These are phyloP conservation scores for Penicillium olsonii DNA, from an alignment of 2,329 filamentous ascomycete species.

Conservation along the genomic window DNA sequence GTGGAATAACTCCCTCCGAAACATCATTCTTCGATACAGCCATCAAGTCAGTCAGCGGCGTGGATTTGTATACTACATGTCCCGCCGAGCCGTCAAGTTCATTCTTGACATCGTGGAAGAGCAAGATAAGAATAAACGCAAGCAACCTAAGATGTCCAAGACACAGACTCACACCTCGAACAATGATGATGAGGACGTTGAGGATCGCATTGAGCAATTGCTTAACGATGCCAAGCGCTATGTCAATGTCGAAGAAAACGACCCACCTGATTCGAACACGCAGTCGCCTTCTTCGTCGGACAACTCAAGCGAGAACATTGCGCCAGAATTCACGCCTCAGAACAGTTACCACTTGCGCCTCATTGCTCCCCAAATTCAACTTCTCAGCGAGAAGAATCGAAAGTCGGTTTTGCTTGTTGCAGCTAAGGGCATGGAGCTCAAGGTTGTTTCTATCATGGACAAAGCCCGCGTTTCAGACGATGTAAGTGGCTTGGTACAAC, in stretches of 20 bases:
- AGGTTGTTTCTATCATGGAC: conserved; percentile 97
- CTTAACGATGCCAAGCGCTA: conserved; percentile 81
- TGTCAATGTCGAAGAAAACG: conserved; percentile 68
- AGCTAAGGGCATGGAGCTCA: conserved; percentile 96
- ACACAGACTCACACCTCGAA: conserved; percentile 18
- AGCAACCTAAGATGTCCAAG: conserved; percentile 37
- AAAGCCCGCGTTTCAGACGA: conserved; percentile 88
- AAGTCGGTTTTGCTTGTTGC: conserved; percentile 97
- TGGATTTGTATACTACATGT: conserved; percentile 97
- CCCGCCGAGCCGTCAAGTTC: conserved; percentile 92
- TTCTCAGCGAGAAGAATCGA: conserved; percentile 97
- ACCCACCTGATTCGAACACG: conserved; percentile 46
- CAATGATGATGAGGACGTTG: conserved; percentile 65
- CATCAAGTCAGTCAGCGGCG: conserved; percentile 95
- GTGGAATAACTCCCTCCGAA: conserved; percentile 95
- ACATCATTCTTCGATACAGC: conserved; percentile 95
- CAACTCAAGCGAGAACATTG: conserved; percentile 72
- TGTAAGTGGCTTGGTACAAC: conserved; percentile 92
- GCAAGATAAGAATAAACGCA: conserved; percentile 71
- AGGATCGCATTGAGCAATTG: conserved; percentile 83
- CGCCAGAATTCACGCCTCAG: conserved; percentile 83
- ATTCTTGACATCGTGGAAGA: conserved; percentile 97
- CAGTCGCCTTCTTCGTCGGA: conserved; percentile 35
- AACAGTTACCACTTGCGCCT: conserved; percentile 94
- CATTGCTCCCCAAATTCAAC: conserved; percentile 95